Conservation (phyloP, 208 protist genomes). For the Polymyxa betae region DNA sequence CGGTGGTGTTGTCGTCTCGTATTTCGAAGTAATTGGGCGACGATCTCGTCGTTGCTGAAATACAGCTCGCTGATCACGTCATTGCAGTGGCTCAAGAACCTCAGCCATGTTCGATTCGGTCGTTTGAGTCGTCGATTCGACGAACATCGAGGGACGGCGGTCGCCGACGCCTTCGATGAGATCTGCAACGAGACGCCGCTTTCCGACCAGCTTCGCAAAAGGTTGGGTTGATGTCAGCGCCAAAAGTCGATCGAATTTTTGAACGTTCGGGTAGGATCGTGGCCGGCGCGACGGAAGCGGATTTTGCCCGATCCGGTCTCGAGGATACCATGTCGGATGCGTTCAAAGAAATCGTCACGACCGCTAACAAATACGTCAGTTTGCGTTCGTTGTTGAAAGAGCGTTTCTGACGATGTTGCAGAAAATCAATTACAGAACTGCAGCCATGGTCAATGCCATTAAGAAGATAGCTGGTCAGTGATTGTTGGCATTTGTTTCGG, state of each 20-base stretch:
- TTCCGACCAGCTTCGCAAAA: slow-evolving; percentile 76
- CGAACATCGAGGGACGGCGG: not conserved
- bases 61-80: not conserved
- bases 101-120: slow-evolving; percentile 81
- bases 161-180: not conserved
- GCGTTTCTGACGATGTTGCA: not conserved
- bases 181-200: slow-evolving; percentile 64
- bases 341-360: slow-evolving; percentile 69
- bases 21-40: slow-evolving; percentile 44
- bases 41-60: not conserved
- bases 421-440: slow-evolving; percentile 46
- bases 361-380: slow-evolving; percentile 58
- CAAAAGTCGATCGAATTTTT: not conserved
- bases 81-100: slow-evolving; percentile 83
- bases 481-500: not conserved
- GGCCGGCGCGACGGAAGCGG: slow-evolving; percentile 75
- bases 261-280: slow-evolving; percentile 61
- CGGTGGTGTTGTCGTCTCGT: slow-evolving; percentile 75
- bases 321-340: slow-evolving; percentile 80
- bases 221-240: slow-evolving; percentile 60
- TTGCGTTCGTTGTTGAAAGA: not conserved
- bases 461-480: slow-evolving; percentile 56
- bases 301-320: slow-evolving; percentile 79
- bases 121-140: slow-evolving; percentile 63
- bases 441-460: slow-evolving; percentile 55